A percentile compares a stretch with the other conserved stretches of the same genome.
Conservation (phyloP, 768 basidiomycete genomes). For the Boletus sp. region DNA sequence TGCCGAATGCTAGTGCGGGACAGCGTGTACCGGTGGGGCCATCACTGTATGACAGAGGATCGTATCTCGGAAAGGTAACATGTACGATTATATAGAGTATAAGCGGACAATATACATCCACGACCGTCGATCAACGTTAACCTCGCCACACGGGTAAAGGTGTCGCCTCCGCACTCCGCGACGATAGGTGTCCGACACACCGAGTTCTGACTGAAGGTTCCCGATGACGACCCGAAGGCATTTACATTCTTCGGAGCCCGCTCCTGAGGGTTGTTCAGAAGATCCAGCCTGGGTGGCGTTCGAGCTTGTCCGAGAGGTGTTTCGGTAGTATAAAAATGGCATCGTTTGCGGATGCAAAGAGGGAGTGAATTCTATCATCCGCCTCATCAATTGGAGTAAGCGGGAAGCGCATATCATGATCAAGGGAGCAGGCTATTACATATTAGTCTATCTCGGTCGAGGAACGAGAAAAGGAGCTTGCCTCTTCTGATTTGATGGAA, state of each 20-base stretch:
- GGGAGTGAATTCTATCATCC: conserved; percentile 43
- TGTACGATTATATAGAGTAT: not conserved
- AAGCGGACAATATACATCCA: conserved; percentile 11
- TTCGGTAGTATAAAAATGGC: conserved; percentile 33
- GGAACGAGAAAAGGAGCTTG: conserved; percentile 23
- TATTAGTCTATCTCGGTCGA: conserved; percentile 5
- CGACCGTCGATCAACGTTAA: conserved; percentile 23
- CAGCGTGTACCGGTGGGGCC: no score
- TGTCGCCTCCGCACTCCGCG: conserved; percentile 59
- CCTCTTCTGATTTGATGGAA: conserved; percentile 49
- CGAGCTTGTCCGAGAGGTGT: conserved; percentile 17
- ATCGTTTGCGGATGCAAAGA: conserved; percentile 44
- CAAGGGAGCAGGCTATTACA: conserved; percentile 44
- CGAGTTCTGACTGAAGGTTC: conserved; percentile 55
- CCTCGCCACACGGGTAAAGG: conserved; percentile 49
- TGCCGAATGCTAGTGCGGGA: not conserved
- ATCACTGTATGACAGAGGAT: not conserved
- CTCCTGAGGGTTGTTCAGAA: conserved; percentile 17
- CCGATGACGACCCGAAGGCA: conserved; percentile 51
- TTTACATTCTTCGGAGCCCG: conserved; percentile 44
- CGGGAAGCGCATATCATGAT: conserved; percentile 52
- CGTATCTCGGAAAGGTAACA: no score
- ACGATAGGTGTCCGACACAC: conserved; percentile 35
- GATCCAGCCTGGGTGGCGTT: conserved; percentile 9
- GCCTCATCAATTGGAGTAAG: conserved; percentile 49